Percentiles rank a stretch among this genome's conserved stretches.
phyloP scores from a whole-genome alignment of 345 rosid species.

The Mangifera indica region DNA sequence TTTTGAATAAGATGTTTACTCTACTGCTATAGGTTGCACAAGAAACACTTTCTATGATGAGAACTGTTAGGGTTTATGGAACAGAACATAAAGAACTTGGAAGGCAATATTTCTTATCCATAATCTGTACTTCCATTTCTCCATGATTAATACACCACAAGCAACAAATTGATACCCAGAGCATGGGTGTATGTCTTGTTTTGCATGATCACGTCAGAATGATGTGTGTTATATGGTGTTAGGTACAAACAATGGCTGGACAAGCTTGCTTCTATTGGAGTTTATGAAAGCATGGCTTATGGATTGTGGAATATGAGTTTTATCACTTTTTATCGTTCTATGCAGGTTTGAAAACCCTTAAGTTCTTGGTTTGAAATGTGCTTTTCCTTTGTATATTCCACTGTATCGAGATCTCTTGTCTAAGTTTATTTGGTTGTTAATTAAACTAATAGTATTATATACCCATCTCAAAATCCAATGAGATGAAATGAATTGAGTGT shows the following conservation, averaged over 20 bases:
- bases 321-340: constrained; percentile 40
- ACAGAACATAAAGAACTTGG: constrained; percentile 47
- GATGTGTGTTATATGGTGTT: constrained; percentile 17
- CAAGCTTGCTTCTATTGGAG: constrained; percentile 35
- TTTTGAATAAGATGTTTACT: constrained; percentile 7
- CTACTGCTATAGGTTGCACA: constrained; percentile 39
- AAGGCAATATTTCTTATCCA: constrained; percentile 37
- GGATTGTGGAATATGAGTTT: constrained; percentile 52
- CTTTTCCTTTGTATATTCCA: neutral
- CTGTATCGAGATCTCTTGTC: neutral
- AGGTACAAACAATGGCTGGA: constrained; percentile 54
- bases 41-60: constrained; percentile 47
- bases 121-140: constrained; percentile 5
- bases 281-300: constrained; percentile 41
- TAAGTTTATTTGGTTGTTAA: neutral
- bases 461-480: too few species aligned
- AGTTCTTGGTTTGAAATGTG: neutral
- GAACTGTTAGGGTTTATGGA: constrained; percentile 44
- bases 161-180: neutral
- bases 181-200: neutral
- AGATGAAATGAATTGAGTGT: constrained; percentile 1
- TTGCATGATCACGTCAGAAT: neutral
- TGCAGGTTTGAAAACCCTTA: constrained; percentile 38
- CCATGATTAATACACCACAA: constrained; percentile 1
- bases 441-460: too few species aligned